phyloP scores from a whole-genome alignment of 176 grass and related monocot genomes.

The Typha latifolia region DNA sequence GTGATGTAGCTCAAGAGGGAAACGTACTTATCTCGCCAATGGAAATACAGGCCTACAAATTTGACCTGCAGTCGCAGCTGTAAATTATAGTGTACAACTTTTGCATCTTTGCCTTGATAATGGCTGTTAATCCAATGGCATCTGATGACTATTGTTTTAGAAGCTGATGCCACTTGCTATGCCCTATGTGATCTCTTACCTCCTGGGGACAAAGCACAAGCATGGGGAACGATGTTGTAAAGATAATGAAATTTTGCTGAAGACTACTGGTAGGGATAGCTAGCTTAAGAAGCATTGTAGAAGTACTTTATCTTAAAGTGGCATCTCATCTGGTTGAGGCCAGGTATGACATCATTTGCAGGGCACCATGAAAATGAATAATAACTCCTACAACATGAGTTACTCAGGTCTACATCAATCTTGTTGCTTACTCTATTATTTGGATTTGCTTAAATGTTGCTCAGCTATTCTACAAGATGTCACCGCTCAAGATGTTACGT shows the following conservation, averaged over 20 bases:
- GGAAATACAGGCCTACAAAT: constrained; percentile 95
- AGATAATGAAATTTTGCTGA: not conserved
- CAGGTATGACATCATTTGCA: not conserved
- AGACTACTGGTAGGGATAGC: not conserved
- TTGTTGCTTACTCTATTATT: not conserved
- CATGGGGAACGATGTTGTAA: not conserved
- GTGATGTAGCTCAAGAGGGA: constrained; percentile 72
- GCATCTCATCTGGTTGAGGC: not conserved
- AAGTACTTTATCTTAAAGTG: not conserved
- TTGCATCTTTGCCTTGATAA: not conserved
- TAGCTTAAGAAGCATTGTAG: not conserved
- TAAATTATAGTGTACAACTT: not conserved
- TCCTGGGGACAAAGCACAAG: not conserved
- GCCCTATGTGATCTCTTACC: not conserved
- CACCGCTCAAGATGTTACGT: not conserved
- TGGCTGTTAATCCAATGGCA: not conserved
- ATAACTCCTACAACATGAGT: too few relatives aligned
- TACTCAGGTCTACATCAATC: not conserved
- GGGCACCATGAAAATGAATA: not conserved
- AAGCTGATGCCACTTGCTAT: not conserved
- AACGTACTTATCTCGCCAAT: constrained; percentile 87
- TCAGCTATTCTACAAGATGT: not conserved
- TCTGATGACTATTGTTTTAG: not conserved
- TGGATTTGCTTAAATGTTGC: not conserved
- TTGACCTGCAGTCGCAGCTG: constrained; percentile 58